Conservation (phyloP, 179 eudicot genomes). For the Sideroxylon spinosum region DNA sequence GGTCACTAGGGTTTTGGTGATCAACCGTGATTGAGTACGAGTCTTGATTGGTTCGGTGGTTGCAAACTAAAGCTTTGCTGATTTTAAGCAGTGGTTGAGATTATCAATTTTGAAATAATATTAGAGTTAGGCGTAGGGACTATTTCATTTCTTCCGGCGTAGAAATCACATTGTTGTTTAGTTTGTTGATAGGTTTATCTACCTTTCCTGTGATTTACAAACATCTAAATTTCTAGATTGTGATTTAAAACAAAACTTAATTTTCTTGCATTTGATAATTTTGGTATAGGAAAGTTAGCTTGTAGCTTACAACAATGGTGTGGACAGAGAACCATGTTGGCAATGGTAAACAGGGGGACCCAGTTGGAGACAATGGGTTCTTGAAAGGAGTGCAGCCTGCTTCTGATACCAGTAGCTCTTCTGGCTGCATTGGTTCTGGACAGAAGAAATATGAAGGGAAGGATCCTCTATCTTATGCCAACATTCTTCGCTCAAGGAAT, state of each 20-base stretch:
- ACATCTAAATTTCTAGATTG: not conserved
- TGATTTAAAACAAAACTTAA: not conserved
- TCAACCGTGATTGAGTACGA: not conserved
- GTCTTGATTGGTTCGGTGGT: not conserved
- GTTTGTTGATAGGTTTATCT: not conserved
- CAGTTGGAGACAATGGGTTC: slow-evolving; percentile 47
- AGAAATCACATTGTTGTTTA: too few species aligned
- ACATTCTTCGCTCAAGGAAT: slow-evolving; percentile 84
- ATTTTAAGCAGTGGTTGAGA: not conserved
- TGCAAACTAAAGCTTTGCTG: not conserved
- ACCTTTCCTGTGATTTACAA: not conserved
- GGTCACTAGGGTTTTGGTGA: slow-evolving; percentile 6
- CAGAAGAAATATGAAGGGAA: slow-evolving; percentile 45
- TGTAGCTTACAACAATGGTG: slow-evolving; percentile 37
- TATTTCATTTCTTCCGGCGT: too few species aligned
- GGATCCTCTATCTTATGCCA: slow-evolving; percentile 73
- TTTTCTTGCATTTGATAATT: slow-evolving; percentile 16
- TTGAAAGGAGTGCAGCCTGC: slow-evolving; percentile 33
- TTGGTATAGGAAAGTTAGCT: slow-evolving; percentile 20
- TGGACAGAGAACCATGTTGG: slow-evolving; percentile 57
- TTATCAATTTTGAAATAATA: not conserved
- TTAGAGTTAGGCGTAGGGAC: too few species aligned
- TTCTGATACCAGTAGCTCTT: slow-evolving; percentile 29
- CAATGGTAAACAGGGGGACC: slow-evolving; percentile 41
- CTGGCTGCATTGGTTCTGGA: slow-evolving; percentile 29